phyloP scores from a whole-genome alignment of 1,284 basidiomycete species.

The Cystobasidiaceae sp. region DNA sequence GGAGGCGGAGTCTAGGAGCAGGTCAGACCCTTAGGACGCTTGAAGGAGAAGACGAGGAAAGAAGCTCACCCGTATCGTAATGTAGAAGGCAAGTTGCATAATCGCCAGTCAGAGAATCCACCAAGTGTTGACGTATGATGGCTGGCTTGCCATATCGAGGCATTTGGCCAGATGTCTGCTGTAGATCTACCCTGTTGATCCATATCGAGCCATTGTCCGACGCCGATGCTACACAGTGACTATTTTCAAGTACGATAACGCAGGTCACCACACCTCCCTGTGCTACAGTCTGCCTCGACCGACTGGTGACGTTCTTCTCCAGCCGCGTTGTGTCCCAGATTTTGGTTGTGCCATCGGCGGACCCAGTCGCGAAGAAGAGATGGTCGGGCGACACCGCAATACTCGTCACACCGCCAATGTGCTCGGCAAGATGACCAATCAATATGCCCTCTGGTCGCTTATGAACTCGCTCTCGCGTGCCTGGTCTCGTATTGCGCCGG shows the following conservation, averaged over 20 bases:
- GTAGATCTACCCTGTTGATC: slow-evolving; percentile 47
- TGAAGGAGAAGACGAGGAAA: background rate
- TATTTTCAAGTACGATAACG: slow-evolving; percentile 45
- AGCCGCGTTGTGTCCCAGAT: slow-evolving; percentile 75
- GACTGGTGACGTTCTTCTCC: slow-evolving; percentile 62
- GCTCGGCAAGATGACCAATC: slow-evolving; percentile 78
- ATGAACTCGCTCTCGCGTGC: slow-evolving; percentile 39
- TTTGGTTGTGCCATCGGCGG: slow-evolving; percentile 76
- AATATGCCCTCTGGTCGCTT: slow-evolving; percentile 61
- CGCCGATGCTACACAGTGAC: slow-evolving; percentile 49
- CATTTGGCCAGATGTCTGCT: slow-evolving; percentile 41
- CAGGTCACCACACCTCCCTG: slow-evolving; percentile 47
- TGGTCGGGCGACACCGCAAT: slow-evolving; percentile 89
- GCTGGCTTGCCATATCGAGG: slow-evolving; percentile 48
- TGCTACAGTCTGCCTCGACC: slow-evolving; percentile 47
- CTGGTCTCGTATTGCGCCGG: slow-evolving; percentile 48
- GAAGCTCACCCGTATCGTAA: slow-evolving; percentile 41
- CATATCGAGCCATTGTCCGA: slow-evolving; percentile 48
- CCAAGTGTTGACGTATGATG: slow-evolving; percentile 46
- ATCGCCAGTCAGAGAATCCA: slow-evolving; percentile 44
- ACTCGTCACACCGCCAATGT: slow-evolving; percentile 70
- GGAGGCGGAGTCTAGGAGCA: slow-evolving; percentile 41
- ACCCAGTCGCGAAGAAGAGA: slow-evolving; percentile 83
- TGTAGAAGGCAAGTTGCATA: slow-evolving; percentile 47
- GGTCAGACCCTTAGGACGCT: background rate